A percentile compares a stretch with the other conserved stretches of the same genome.
phyloP scores from a whole-genome alignment of 768 basidiomycete species.

The Hortiboletus campestris region DNA sequence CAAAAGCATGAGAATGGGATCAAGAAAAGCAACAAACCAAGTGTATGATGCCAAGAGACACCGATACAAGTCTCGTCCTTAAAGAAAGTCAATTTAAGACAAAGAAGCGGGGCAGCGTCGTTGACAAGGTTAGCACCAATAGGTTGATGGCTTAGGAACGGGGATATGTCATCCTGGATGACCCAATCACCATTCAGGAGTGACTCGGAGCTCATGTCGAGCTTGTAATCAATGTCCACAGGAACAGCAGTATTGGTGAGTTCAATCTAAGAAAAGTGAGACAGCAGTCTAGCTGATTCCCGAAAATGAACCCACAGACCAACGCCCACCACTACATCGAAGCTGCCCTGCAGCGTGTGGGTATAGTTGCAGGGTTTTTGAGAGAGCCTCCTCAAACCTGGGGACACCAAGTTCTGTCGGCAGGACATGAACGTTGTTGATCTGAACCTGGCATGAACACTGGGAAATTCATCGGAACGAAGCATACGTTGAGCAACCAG shows the following conservation, averaged over 20 bases:
- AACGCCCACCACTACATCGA: conserved; percentile 6
- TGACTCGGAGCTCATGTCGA: conserved; percentile 2
- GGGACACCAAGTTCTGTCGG: conserved; percentile 11
- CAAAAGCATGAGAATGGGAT: background rate
- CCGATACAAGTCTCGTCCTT: conserved; percentile 28
- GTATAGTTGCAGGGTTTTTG: conserved; percentile 21
- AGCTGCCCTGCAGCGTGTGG: conserved; percentile 28
- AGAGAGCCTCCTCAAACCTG: conserved; percentile 26
- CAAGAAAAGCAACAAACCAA: conserved; percentile 20
- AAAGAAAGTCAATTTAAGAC: conserved; percentile 29
- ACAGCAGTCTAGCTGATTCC: background rate
- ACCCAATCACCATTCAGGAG: conserved; percentile 26
- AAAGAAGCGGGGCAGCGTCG: conserved; percentile 19
- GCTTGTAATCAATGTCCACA: conserved; percentile 15
- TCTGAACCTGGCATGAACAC: conserved; percentile 2
- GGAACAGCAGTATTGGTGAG: conserved; percentile 19
- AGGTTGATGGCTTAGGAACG: conserved; percentile 17
- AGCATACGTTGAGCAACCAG: conserved; percentile 18
- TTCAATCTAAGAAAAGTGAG: conserved; percentile 19
- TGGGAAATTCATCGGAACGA: background rate
- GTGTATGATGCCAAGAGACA: conserved; percentile 36
- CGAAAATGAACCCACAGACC: conserved; percentile 19
- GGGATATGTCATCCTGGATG: conserved; percentile 22
- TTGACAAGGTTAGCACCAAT: conserved; percentile 16
- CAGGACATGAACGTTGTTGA: conserved; percentile 23